These are phyloP conservation scores for Piper betle DNA, from an alignment of 164 flowering plant genomes.

Conservation along the genomic window DNA sequence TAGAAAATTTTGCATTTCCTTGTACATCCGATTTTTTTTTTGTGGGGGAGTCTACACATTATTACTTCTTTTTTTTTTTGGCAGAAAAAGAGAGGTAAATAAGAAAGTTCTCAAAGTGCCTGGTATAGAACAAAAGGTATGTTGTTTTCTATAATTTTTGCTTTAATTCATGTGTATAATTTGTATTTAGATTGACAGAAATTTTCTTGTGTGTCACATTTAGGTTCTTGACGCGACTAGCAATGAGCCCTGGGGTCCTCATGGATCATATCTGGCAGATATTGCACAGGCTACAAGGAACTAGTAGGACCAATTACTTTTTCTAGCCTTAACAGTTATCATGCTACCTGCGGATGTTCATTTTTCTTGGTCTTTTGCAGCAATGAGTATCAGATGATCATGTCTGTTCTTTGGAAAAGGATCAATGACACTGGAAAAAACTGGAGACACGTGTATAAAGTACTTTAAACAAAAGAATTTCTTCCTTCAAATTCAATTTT, in stretches of 20 bases:
- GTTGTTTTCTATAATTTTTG: neutral
- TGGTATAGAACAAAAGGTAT: conserved; percentile 90
- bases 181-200: neutral
- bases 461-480: conserved; percentile 7
- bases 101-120: conserved; percentile 98
- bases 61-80: conserved; percentile 12
- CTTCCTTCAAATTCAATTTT: neutral
- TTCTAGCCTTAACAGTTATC: neutral
- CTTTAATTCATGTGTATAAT: too few species aligned
- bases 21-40: too few species aligned
- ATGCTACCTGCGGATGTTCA: neutral
- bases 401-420: conserved; percentile 86
- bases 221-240: conserved; percentile 99
- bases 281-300: conserved; percentile 90
- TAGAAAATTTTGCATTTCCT: too few species aligned
- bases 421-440: conserved; percentile 93
- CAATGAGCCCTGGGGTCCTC: conserved; percentile 99
- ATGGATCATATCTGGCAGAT: conserved; percentile 89
- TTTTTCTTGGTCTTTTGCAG: conserved; percentile 26
- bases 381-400: conserved; percentile 92
- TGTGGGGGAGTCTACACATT: too few species aligned
- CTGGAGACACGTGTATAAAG: conserved; percentile 99
- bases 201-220: too few species aligned
- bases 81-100: conserved; percentile 95
- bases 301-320: conserved; percentile 35